Evolutionary conservation across 2,329 filamentous ascomycete species (phyloP).

Genomic region (Lachnellula arida): DNA sequence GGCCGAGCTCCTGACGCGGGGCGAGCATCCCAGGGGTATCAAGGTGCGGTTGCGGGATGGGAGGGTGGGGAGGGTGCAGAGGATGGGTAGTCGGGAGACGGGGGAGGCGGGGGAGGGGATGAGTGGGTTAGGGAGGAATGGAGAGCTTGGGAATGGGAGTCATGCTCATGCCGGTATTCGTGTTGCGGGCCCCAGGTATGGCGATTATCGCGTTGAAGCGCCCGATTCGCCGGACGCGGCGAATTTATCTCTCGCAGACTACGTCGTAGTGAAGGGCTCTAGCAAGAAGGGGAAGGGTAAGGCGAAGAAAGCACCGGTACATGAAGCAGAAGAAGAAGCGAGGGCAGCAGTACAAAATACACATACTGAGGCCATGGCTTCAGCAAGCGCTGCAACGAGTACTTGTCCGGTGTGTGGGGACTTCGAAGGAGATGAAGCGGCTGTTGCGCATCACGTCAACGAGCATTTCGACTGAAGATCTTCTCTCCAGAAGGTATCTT

Average conservation of each 20-base stretch:
- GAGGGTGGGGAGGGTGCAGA: constrained; percentile 29
- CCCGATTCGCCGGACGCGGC: constrained; percentile 10
- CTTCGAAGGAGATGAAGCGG: constrained; percentile 29
- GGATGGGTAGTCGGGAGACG: constrained; percentile 21
- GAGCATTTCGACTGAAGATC: constrained; percentile 25
- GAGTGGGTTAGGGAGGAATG: constrained; percentile 19
- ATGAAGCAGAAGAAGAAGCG: background rate
- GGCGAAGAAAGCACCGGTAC: no score
- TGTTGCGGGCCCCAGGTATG: constrained; percentile 6
- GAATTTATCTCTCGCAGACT: constrained; percentile 18
- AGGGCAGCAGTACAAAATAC: background rate
- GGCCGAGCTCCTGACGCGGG: constrained; percentile 26
- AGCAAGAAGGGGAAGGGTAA: constrained; percentile 9
- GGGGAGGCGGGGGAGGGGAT: constrained; percentile 13
- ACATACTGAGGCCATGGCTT: background rate
- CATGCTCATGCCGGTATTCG: background rate
- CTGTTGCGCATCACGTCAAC: constrained; percentile 29
- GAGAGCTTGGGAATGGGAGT: background rate
- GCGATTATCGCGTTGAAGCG: constrained; percentile 19
- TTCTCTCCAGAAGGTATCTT: no score
- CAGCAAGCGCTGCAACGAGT: background rate
- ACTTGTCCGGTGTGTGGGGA: constrained; percentile 28
- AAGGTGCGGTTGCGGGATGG: constrained; percentile 31
- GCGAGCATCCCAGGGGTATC: constrained; percentile 31
- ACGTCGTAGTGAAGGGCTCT: constrained; percentile 16